Conservation (phyloP, 2,329 filamentous ascomycete genomes). For the Ophiostoma novo-ulmi region DNA sequence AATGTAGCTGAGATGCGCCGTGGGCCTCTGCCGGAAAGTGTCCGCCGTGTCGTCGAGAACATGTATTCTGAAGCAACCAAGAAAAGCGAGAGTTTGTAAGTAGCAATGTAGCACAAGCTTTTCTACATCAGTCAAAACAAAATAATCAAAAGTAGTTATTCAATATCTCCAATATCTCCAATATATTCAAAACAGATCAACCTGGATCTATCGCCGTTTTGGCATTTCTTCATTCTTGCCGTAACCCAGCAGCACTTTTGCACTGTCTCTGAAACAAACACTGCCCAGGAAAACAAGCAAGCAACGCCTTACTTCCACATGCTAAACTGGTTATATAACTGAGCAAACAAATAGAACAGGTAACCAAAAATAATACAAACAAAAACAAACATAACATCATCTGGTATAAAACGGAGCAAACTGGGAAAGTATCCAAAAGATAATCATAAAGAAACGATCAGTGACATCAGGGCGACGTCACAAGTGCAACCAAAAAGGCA, state of each 20-base stretch:
- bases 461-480: constrained; percentile 25
- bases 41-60: constrained; percentile 25
- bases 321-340: constrained; percentile 1
- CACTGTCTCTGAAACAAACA: background rate
- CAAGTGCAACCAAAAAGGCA: constrained; percentile 41
- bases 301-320: constrained; percentile 18
- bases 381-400: background rate
- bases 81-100: background rate
- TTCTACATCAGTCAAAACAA: background rate
- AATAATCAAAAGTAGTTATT: background rate
- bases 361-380: background rate
- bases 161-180: background rate
- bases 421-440: background rate
- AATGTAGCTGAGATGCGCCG: constrained; percentile 24
- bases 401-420: constrained; percentile 14
- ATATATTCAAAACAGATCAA: background rate
- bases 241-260: background rate
- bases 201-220: background rate
- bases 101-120: background rate
- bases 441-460: constrained; percentile 28
- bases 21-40: constrained; percentile 29
- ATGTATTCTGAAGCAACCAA: background rate
- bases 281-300: background rate
- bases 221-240: background rate
- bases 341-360: background rate